A percentile compares a stretch with the other conserved stretches of the same genome.
Evolutionary conservation across 2,329 filamentous ascomycete genomes (phyloP).

Genomic region (Ambrosiella beaveri): DNA sequence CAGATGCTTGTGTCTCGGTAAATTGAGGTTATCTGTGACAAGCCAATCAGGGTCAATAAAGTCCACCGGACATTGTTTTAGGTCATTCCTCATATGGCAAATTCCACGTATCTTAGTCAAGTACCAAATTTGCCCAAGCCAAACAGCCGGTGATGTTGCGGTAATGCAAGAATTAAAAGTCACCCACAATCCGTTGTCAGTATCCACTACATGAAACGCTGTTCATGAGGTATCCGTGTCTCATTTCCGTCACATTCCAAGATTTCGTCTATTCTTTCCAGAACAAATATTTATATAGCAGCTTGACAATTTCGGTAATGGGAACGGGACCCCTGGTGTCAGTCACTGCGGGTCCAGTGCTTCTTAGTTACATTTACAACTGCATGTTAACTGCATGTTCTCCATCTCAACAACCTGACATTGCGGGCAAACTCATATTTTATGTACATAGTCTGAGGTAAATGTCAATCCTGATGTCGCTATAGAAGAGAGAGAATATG

Average conservation of each 20-base stretch:
- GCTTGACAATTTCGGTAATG: neutral
- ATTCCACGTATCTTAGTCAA: neutral
- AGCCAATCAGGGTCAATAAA: neutral
- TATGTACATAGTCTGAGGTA: too few species aligned
- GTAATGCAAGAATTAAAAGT: neutral
- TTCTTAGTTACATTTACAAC: neutral
- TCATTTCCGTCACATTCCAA: neutral
- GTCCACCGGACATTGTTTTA: too few species aligned
- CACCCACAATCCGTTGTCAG: neutral
- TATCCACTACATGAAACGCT: constrained; percentile 4
- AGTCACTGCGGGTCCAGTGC: neutral
- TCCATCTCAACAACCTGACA: too few species aligned
- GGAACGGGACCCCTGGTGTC: neutral
- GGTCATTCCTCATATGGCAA: neutral
- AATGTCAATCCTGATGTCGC: too few species aligned
- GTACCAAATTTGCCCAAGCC: neutral
- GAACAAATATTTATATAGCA: neutral
- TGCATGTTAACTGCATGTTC: too few species aligned
- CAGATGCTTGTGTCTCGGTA: neutral
- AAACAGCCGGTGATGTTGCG: neutral
- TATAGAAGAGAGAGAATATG: too few species aligned
- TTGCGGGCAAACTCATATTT: too few species aligned
- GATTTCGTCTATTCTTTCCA: constrained; percentile 5
- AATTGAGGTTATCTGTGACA: neutral
- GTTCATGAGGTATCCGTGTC: constrained; percentile 1